Conservation (phyloP, 179 eudicot species). For the Spinacia oleracea region DNA sequence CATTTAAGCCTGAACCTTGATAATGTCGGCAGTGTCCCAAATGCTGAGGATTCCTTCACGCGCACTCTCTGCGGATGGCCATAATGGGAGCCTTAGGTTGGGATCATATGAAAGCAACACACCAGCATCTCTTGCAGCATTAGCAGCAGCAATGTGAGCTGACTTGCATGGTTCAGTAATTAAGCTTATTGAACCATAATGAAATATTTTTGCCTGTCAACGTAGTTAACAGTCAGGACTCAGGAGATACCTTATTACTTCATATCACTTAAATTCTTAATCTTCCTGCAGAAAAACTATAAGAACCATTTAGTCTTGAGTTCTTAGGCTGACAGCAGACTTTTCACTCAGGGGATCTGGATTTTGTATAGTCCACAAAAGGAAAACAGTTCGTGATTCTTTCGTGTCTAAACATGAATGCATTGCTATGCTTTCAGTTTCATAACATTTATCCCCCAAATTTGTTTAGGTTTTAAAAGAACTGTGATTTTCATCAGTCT, state of each 20-base stretch:
- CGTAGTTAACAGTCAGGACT: neutral
- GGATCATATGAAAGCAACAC: conserved; percentile 94
- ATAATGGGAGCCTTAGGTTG: conserved; percentile 91
- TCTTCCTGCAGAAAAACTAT: neutral
- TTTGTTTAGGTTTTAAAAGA: neutral
- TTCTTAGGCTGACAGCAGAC: neutral
- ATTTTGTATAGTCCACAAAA: neutral
- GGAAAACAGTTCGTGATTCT: neutral
- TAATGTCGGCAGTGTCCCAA: conserved; percentile 94
- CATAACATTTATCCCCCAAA: neutral
- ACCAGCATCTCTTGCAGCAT: conserved; percentile 93
- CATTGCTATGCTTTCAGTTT: neutral
- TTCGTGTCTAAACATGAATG: neutral
- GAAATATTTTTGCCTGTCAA: conserved; percentile 88
- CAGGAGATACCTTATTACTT: neutral
- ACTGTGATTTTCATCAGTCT: neutral
- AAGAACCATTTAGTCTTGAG: neutral
- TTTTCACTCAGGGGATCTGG: neutral
- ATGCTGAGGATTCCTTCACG: conserved; percentile 92
- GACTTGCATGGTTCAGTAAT: conserved; percentile 94
- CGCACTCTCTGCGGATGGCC: conserved; percentile 89
- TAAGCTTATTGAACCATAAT: conserved; percentile 94
- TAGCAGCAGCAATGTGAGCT: conserved; percentile 89
- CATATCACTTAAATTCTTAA: neutral
- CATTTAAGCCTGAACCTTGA: conserved; percentile 55